Conservation (phyloP, 2,329 filamentous ascomycete species). For the Fusarium subtropicale region DNA sequence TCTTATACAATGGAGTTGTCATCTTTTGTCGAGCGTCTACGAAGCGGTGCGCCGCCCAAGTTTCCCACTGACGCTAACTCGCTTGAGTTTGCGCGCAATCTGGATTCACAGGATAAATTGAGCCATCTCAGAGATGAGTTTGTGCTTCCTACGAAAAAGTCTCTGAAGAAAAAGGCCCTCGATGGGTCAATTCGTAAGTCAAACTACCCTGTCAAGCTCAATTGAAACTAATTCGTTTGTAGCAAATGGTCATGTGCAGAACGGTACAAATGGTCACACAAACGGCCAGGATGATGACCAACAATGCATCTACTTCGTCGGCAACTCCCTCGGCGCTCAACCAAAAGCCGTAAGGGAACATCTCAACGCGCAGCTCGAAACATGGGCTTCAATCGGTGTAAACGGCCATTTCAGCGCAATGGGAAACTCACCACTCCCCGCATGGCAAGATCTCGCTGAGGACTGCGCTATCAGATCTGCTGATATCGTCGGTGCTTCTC, state of each 20-base stretch:
- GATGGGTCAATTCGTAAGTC: conserved; percentile 56
- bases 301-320: conserved; percentile 80
- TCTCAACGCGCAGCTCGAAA: conserved; percentile 78
- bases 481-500: conserved; percentile 77
- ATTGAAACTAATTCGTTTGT: rapidly evolving
- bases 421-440: conserved; percentile 72
- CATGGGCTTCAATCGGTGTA: conserved; percentile 87
- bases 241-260: conserved; percentile 29
- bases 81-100: conserved; percentile 60
- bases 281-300: conserved; percentile 44
- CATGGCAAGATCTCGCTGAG: conserved; percentile 84
- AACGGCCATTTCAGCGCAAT: conserved; percentile 82
- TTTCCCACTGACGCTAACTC: conserved; percentile 63
- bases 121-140: conserved; percentile 75
- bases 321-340: conserved; percentile 89
- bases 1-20: conserved; percentile 54
- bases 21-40: conserved; percentile 55
- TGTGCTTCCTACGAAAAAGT: conserved; percentile 78
- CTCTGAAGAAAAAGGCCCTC: conserved; percentile 73
- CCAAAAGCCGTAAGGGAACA: conserved; percentile 75
- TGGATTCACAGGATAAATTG: conserved; percentile 73
- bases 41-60: conserved; percentile 54
- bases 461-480: conserved; percentile 76
- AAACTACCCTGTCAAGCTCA: rapidly evolving
- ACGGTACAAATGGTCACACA: conserved; percentile 10